Evolutionary conservation across 1,139 yeast species (phyloP).

Genomic region (Lodderomyces margitis): DNA sequence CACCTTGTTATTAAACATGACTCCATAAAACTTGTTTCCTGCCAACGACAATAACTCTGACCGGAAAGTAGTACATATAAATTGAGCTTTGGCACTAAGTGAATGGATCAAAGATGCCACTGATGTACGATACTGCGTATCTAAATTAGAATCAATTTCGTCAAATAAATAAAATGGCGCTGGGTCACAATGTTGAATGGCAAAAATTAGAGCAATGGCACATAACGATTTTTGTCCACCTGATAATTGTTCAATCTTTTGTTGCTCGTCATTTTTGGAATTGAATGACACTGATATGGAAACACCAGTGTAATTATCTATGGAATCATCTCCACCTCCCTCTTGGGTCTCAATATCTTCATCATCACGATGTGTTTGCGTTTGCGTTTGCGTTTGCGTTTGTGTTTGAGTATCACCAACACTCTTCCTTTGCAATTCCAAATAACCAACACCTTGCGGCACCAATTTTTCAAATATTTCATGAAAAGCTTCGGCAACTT

Average conservation of each 20-base stretch:
- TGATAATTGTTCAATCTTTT: constrained; percentile 83
- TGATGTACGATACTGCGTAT: constrained; percentile 85
- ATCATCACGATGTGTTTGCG: constrained; percentile 12
- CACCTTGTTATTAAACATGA: constrained; percentile 77
- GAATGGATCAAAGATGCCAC: constrained; percentile 76
- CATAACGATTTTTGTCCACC: constrained; percentile 97
- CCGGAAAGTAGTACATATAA: constrained; percentile 93
- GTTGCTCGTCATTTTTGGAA: constrained; percentile 82
- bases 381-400: constrained; percentile 4
- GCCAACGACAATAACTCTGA: constrained; percentile 81
- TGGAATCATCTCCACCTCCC: constrained; percentile 21
- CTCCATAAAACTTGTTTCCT: constrained; percentile 87
- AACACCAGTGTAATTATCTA: constrained; percentile 77
- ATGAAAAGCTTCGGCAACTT: constrained; percentile 71
- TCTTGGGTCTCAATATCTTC: constrained; percentile 22
- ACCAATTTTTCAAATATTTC: constrained; percentile 77
- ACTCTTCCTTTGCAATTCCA: constrained; percentile 59
- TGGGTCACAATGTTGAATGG: constrained; percentile 93
- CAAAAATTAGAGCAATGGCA: constrained; percentile 89
- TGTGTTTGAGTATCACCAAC: not conserved
- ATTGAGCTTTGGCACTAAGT: constrained; percentile 69
- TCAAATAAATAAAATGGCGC: constrained; percentile 96
- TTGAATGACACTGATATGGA: constrained; percentile 89
- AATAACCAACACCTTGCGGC: constrained; percentile 76
- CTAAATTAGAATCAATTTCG: constrained; percentile 94